Evolutionary conservation across 805 yeast genomes (phyloP).

Genomic region (Ascoidea rubescens): DNA sequence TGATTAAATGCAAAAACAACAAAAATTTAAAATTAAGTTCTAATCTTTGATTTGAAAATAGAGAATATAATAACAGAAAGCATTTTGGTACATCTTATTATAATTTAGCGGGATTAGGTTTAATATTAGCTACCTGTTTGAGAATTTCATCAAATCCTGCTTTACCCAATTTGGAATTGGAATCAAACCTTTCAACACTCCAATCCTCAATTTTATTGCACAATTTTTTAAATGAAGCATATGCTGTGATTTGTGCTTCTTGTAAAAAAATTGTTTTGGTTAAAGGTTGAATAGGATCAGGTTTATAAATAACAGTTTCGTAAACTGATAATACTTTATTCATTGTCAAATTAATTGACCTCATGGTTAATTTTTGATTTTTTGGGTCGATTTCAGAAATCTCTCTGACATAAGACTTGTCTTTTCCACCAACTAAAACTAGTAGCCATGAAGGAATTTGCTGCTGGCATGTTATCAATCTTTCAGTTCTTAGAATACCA

Average conservation of each 20-base stretch:
- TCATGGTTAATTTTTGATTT: conserved; percentile 52
- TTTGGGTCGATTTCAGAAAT: conserved; percentile 70
- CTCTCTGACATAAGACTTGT: conserved; percentile 74
- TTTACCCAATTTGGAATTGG: conserved; percentile 75
- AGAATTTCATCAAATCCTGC: conserved; percentile 51
- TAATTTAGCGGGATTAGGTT: too few species aligned
- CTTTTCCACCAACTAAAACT: conserved; percentile 56
- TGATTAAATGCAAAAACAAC: too few species aligned
- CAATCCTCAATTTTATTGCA: conserved; percentile 85
- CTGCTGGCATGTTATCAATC: conserved; percentile 82
- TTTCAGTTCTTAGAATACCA: conserved; percentile 57
- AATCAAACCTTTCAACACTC: conserved; percentile 79
- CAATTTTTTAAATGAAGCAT: conserved; percentile 51
- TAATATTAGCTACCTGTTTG: too few species aligned
- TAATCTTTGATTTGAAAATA: too few species aligned
- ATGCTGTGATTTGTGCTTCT: conserved; percentile 81
- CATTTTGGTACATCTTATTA: too few species aligned
- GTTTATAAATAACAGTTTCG: conserved; percentile 75
- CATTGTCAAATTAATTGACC: conserved; percentile 81
- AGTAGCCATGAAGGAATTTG: conserved; percentile 74
- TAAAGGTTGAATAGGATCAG: conserved; percentile 41
- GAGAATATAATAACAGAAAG: too few species aligned
- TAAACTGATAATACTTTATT: conserved; percentile 60
- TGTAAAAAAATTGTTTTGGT: conserved; percentile 56
- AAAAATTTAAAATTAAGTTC: too few species aligned